Evolutionary conservation across 2,329 filamentous ascomycete genomes (phyloP).

Genomic region (Apiospora arundinis): DNA sequence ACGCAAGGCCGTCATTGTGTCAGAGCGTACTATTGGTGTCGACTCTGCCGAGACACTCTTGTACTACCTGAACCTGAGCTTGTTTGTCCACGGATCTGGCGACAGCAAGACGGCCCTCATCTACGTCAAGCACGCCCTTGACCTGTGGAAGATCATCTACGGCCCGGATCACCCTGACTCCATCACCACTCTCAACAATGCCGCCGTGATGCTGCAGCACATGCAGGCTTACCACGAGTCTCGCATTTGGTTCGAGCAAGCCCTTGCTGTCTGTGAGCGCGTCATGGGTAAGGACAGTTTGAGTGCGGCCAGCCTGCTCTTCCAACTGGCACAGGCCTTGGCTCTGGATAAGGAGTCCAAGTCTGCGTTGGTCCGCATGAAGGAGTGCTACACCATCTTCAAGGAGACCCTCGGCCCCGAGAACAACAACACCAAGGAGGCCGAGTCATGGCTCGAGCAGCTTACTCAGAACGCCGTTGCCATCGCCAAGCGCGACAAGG

Average conservation of each 20-base stretch:
- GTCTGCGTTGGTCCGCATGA: conserved; percentile 89
- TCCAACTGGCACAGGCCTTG: conserved; percentile 95
- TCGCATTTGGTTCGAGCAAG: conserved; percentile 94
- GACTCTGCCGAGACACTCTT: conserved; percentile 94
- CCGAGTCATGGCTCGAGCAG: conserved; percentile 94
- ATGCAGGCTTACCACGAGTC: conserved; percentile 95
- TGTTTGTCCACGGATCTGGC: conserved; percentile 91
- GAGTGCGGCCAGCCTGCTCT: conserved; percentile 92
- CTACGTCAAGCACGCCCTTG: conserved; percentile 90
- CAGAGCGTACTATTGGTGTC: conserved; percentile 90
- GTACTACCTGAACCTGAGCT: conserved; percentile 92
- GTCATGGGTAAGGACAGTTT: conserved; percentile 90
- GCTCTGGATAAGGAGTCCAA: conserved; percentile 96
- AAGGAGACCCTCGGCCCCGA: conserved; percentile 82
- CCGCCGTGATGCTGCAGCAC: conserved; percentile 96
- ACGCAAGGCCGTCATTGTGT: conserved; percentile 94
- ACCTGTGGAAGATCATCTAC: conserved; percentile 97
- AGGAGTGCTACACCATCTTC: conserved; percentile 97
- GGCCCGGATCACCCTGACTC: conserved; percentile 93
- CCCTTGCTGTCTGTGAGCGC: conserved; percentile 84
- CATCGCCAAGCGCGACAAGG: conserved; percentile 92
- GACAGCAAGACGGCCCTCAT: conserved; percentile 87
- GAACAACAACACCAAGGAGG: conserved; percentile 98
- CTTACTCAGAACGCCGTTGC: conserved; percentile 94
- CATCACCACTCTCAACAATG: conserved; percentile 98